These are phyloP conservation scores for Epichloe scottii DNA, from an alignment of 2,329 filamentous ascomycete species.

Conservation along the genomic window DNA sequence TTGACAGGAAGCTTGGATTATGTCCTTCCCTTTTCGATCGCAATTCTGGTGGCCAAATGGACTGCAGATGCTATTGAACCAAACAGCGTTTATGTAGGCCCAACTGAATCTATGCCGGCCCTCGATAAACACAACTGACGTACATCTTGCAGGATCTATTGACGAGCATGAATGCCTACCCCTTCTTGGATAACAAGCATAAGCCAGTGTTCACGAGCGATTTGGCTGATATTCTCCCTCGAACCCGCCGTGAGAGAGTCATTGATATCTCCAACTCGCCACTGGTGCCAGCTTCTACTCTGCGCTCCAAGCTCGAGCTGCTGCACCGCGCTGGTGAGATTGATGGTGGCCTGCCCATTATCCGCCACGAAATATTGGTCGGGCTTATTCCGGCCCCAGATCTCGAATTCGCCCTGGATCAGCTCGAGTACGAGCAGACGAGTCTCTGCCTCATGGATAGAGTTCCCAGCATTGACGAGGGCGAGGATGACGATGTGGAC, in stretches of 20 bases:
- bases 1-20: constrained; percentile 91
- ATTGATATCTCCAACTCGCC: constrained; percentile 84
- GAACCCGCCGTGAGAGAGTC: constrained; percentile 58
- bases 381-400: constrained; percentile 90
- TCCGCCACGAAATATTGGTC: constrained; percentile 67
- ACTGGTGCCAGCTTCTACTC: constrained; percentile 60
- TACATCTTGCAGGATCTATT: constrained; percentile 54
- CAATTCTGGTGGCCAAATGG: constrained; percentile 94
- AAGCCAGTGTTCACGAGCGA: constrained; percentile 84
- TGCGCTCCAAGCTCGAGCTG: constrained; percentile 70
- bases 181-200: constrained; percentile 92
- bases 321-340: constrained; percentile 79
- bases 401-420: constrained; percentile 83
- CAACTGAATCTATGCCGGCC: background rate
- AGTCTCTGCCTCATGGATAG: constrained; percentile 73
- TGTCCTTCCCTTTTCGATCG: constrained; percentile 85
- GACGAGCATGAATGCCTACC: constrained; percentile 94
- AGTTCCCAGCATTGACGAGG: constrained; percentile 49
- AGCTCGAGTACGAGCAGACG: constrained; percentile 60
- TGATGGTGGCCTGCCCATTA: constrained; percentile 80
- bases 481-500: constrained; percentile 46
- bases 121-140: constrained; percentile 8
- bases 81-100: constrained; percentile 72
- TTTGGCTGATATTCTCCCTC: constrained; percentile 73
- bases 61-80: constrained; percentile 92